Base-by-base conservation (phyloP, 1,284 basidiomycete genomes). In the Pyrrhoderma noxium region DNA sequence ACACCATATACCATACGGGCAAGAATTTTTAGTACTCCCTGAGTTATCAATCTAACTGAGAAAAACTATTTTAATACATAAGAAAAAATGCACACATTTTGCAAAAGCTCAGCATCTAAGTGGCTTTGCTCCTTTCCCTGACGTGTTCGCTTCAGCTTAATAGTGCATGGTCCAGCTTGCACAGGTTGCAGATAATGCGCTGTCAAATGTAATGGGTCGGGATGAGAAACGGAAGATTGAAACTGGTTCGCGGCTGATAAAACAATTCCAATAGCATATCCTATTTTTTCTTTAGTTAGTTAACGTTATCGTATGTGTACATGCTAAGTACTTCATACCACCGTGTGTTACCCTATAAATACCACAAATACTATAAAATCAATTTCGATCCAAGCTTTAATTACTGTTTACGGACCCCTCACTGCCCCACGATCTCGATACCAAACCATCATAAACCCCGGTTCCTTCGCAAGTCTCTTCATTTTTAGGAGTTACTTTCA, bases 121-220 rank as follows among this genome's bases (percentile, higher is more conserved):
- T 80, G 81, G 11, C 76, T 74, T 52, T 80, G 75, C 0, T 65
- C 67, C 40, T 68, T 71, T 2, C 80, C 79, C 9, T 60, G 63
- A 56, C 75, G 78, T 16, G 79, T 44, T 1, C 60, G 61, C 8
- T 65, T 68, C 1, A 84, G 64, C 35, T 65, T 72, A 11, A 82
- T 69, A 49, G 73, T 70, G 54, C 75, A 77, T 1, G 65, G 57
- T 3, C 62, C 65, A 2, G 65, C 53, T 22, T 53, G 38, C 13
- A 42, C 45, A 1, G 75, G 64, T 34, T 70, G 67, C 36, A 82
- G 65, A 57, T 70, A 85, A 57, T 83, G 76, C 1, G 77, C 77
- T 2, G 76, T 78, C 46, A 80, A 62, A 59, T 83, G 76, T 31
- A 83, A 65, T 3, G 76, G 74, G 56, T 84, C 80, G 16, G 61